Evolutionary conservation across 805 yeast genomes (phyloP), one percentile per base, ranked within the genome.

Genomic region (Candida patagonica): DNA sequence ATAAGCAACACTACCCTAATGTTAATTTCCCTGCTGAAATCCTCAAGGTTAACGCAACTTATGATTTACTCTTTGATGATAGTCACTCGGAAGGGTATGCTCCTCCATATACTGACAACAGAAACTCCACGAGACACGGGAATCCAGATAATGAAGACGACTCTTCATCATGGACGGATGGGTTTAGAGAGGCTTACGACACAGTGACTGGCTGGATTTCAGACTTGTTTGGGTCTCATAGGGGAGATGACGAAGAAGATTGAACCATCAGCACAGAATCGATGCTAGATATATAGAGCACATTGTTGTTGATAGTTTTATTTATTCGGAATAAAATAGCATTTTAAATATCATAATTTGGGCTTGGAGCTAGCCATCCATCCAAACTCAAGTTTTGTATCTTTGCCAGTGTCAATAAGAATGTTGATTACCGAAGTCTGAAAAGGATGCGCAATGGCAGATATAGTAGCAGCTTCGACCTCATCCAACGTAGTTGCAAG

Each of bases 321-420:
- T n/a, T n/a, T n/a, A n/a, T n/a, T n/a, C n/a, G n/a, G n/a, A n/a
- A 24, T 29, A 12, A 13, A 10, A 13, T 29, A 12, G 9, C 13
- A 16, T n/a, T 16, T 10, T 29, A 7, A 7, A 8, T 3, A 10
- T 31, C 46, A 60, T 16, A 56, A 32, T 46, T 61, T 60, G 12
- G 60, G 52, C 44, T 57, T 57, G 43, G 66, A 62, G 53, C 69
- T 70, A n/a, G 72, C 73, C 62, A 77, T 79, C 85, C 85, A 79
- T 1, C 80, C 82, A 57, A 79, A 79, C 30, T 70, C 68, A 32
- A 80, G 59, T 50, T 73, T 73, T 41, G 65, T 67, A 45, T 68
- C 68, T 20, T 65, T 65, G 0, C 80, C 83, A 2, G 74, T 71
- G 32, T 74, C 76, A 8, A 79, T 76, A n/a, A 78, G 62, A 1